These are phyloP conservation scores for Mycena galopus DNA, from an alignment of 768 basidiomycete genomes.

Conservation along the genomic window DNA sequence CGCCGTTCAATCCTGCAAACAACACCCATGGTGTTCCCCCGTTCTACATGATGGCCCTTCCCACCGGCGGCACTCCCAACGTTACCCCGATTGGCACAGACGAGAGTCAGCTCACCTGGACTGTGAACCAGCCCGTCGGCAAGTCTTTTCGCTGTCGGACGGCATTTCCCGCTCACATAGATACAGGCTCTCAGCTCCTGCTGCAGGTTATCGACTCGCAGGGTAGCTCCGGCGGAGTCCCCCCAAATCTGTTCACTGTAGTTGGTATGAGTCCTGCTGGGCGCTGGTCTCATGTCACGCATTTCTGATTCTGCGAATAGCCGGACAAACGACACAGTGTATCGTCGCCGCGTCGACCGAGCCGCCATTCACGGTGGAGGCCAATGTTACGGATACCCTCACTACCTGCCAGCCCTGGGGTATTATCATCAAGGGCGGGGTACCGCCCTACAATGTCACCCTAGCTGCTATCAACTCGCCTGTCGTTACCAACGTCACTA, in stretches of 20 bases:
- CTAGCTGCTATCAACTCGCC: conserved; percentile 50
- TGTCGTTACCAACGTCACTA: conserved; percentile 53
- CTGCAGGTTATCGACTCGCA: conserved; percentile 53
- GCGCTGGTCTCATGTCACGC: not conserved
- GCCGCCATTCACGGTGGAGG: conserved; percentile 48
- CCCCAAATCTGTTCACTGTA: conserved; percentile 46
- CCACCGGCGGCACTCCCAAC: conserved; percentile 43
- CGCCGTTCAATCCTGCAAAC: conserved; percentile 39
- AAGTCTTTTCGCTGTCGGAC: conserved; percentile 13
- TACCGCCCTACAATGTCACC: conserved; percentile 55
- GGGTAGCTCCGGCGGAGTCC: conserved; percentile 52
- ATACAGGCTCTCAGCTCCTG: conserved; percentile 51
- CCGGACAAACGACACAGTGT: conserved; percentile 50
- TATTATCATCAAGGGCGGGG: conserved; percentile 53
- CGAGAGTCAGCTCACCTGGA: conserved; percentile 49
- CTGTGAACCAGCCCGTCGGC: conserved; percentile 50
- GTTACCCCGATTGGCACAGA: conserved; percentile 46
- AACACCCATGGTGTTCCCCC: conserved; percentile 44
- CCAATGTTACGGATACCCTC: conserved; percentile 51
- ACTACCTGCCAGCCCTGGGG: conserved; percentile 59
- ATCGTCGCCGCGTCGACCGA: conserved; percentile 38
- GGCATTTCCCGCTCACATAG: not conserved
- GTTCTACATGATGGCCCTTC: conserved; percentile 53
- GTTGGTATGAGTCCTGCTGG: conserved; percentile 42
- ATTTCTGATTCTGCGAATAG: conserved; percentile 34